phyloP scores from a whole-genome alignment of 202 grass and related monocot genomes.

The Panicum virgatum region DNA sequence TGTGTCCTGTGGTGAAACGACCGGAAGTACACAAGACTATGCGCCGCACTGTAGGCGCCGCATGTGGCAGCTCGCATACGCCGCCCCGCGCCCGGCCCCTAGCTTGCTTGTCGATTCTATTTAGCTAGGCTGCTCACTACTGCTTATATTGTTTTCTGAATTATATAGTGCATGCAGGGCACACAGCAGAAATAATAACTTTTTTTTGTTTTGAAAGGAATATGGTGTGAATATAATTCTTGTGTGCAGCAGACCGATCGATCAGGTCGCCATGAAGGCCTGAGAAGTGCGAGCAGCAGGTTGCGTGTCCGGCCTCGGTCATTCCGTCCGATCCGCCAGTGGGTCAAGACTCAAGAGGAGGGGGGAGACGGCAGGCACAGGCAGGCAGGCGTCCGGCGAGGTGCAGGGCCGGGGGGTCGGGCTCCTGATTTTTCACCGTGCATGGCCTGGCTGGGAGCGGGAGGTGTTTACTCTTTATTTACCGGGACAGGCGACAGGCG shows the following conservation, averaged over 20 bases:
- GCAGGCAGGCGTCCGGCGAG: conserved; percentile 5
- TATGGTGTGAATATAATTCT: neutral
- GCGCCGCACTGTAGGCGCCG: conserved; percentile 30
- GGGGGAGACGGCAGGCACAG: neutral
- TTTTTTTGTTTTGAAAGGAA: too few species aligned
- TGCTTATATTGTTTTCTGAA: neutral
- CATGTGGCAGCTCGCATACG: neutral
- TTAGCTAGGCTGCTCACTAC: too few species aligned
- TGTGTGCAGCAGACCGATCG: neutral
- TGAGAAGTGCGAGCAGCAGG: neutral
- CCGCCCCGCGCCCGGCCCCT: neutral
- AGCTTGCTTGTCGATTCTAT: too few species aligned
- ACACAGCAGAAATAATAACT: neutral
- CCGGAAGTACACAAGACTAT: conserved; percentile 38
- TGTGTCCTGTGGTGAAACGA: conserved; percentile 28
- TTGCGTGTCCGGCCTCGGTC: conserved; percentile 22
- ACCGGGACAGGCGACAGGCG: conserved; percentile 47
- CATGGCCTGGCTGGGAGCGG: neutral
- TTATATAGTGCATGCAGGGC: neutral
- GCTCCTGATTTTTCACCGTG: conserved; percentile 41
- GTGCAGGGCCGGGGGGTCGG: neutral
- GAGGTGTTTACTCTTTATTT: conserved; percentile 2
- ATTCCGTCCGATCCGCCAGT: conserved; percentile 5
- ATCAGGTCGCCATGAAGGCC: neutral
- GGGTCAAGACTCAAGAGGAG: neutral